Base-by-base conservation (phyloP, 148 eudicot genomes). In the Nepenthes mirabilis region DNA sequence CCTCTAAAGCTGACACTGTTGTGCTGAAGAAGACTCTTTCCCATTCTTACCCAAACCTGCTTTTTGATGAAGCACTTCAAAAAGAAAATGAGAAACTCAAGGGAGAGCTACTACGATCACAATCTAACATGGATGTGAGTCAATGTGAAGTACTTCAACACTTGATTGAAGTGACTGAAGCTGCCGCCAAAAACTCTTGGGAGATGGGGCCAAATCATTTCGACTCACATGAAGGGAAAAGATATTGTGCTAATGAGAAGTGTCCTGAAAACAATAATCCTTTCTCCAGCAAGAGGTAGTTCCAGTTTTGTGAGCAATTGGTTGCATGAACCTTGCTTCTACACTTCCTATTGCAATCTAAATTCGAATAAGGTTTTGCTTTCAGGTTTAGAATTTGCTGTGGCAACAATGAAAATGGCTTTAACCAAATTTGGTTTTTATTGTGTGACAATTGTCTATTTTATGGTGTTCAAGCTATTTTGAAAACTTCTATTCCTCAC, bases 151-250 rank as follows among this genome's bases (percentile, higher is more conserved):
- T 75, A 32, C 66, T 75, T 63, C 61, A 70, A 36, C 71, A 57
- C 51, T 61, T 75, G 48, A 58, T 75, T 62, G 61, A 66, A 36
- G 74, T 75, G n/a, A 70, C 74, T 10, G 65, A 59, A 43, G 36
- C 63, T 58, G 79, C 60, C 37, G 47, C 57, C 52, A 64, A 67
- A 63, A 69, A 59, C 56, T 77, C 86, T 62, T 56, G 68, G 32
- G 36, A 72, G 36, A 84, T 74, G 23, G 74, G 80, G 59, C 52
- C 48, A 63, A 69, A 40, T 1, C 82, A 68, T 68, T 37, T 37
- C 54, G 64, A 82, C 33, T 75, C 70, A 50, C 66, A 56, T 71
- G 47, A 47, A 12, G 83, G 82, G 59, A 59, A 65, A 23, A 60
- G 70, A 33, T 61, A 75, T 61, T 62, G 80, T 12, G 80, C 5